Conservation (phyloP, 2,329 filamentous ascomycete species). For the Aschersonia sp. region DNA sequence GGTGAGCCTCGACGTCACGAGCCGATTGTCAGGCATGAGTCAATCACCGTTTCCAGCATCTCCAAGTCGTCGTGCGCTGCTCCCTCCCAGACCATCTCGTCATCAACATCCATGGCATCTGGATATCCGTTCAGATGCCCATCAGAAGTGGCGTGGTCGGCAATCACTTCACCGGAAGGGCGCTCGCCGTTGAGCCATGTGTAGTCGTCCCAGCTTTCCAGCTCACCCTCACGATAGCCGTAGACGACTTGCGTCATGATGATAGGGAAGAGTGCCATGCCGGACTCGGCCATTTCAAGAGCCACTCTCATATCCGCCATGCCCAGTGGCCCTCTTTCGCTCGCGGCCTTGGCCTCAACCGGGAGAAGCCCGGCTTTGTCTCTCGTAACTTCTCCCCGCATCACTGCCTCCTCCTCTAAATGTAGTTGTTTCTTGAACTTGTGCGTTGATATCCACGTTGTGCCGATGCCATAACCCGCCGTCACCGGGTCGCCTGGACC, state of each 20-base stretch:
- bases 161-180: slow-evolving; percentile 15
- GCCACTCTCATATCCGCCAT: slow-evolving; percentile 69
- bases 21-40: slow-evolving; percentile 26
- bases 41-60: neutral
- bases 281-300: slow-evolving; percentile 60
- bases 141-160: slow-evolving; percentile 8
- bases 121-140: slow-evolving; percentile 32
- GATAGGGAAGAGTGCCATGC: slow-evolving; percentile 64
- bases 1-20: no score
- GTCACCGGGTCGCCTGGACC: slow-evolving; percentile 47
- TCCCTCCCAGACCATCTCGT: slow-evolving; percentile 48
- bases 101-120: slow-evolving; percentile 47
- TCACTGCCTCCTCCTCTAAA: slow-evolving; percentile 58
- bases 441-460: slow-evolving; percentile 63
- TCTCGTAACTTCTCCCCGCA: slow-evolving; percentile 58
- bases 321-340: slow-evolving; percentile 55
- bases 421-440: slow-evolving; percentile 63
- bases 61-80: slow-evolving; percentile 35
- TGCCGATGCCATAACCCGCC: slow-evolving; percentile 49
- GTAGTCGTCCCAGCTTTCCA: slow-evolving; percentile 52
- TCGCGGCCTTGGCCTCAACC: slow-evolving; percentile 63
- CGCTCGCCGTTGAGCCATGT: slow-evolving; percentile 31
- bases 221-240: slow-evolving; percentile 61
- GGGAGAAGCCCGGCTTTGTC: slow-evolving; percentile 69
- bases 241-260: slow-evolving; percentile 57